A percentile compares a stretch with the other conserved stretches of the same genome.
These are phyloP conservation scores for Ogataea zsoltii DNA, from an alignment of 805 yeast species.

Conservation along the genomic window DNA sequence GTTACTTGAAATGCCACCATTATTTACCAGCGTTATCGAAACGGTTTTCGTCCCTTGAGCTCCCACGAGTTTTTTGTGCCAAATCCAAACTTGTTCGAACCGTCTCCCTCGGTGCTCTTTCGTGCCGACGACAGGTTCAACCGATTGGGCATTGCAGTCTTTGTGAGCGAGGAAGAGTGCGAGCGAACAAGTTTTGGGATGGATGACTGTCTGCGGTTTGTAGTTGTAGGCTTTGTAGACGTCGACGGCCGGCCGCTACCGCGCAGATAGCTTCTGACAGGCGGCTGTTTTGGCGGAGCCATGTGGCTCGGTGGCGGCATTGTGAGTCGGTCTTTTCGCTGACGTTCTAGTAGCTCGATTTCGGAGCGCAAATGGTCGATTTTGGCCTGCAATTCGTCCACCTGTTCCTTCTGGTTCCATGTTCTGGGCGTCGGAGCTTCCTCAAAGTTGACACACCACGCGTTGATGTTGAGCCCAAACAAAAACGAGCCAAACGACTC, in stretches of 20 bases:
- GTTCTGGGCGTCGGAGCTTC: conserved; percentile 28
- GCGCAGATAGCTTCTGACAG: conserved; percentile 10
- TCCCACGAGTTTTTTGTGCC: conserved; percentile 22
- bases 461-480: conserved; percentile 80
- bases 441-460: conserved; percentile 81
- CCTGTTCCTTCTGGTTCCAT: conserved; percentile 22
- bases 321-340: conserved; percentile 12
- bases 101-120: conserved; percentile 6
- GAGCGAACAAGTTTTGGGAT: conserved; percentile 18
- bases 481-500: conserved; percentile 73
- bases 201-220: conserved; percentile 18
- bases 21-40: conserved; percentile 14
- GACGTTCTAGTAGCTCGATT: conserved; percentile 14
- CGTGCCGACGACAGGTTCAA: conserved; percentile 21
- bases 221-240: not conserved
- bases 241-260: conserved; percentile 9
- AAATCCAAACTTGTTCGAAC: not conserved
- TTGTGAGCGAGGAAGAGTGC: conserved; percentile 9
- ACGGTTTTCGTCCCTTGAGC: conserved; percentile 28
- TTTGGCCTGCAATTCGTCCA: conserved; percentile 20
- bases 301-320: conserved; percentile 29
- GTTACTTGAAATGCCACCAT: too few species aligned
- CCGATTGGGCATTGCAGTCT: conserved; percentile 2
- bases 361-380: conserved; percentile 18
- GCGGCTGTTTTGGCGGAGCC: conserved; percentile 2